These are phyloP conservation scores for Blastocystis sp. DNA, from an alignment of 352 stramenopile genomes.

Conservation along the genomic window DNA sequence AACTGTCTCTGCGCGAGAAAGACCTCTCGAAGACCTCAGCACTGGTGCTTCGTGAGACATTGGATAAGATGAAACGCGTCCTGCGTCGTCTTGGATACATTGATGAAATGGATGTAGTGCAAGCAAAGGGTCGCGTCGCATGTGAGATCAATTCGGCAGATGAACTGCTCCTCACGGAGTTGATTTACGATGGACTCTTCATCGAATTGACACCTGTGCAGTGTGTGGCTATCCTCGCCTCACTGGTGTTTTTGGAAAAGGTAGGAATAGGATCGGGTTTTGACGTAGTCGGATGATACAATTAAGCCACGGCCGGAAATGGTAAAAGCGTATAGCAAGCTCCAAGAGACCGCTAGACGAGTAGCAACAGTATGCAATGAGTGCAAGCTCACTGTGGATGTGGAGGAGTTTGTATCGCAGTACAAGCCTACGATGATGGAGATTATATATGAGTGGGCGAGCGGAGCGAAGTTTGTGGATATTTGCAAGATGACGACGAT, in stretches of 20 bases:
- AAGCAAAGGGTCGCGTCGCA: slow-evolving; percentile 94
- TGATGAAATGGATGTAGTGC: slow-evolving; percentile 87
- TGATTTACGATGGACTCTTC: slow-evolving; percentile 96
- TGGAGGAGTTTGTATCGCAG: slow-evolving; percentile 90
- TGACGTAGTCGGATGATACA: slow-evolving; percentile 46
- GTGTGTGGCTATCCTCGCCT: slow-evolving; percentile 86
- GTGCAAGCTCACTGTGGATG: slow-evolving; percentile 84
- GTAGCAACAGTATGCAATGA: slow-evolving; percentile 82
- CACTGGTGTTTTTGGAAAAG: slow-evolving; percentile 89
- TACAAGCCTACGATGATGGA: slow-evolving; percentile 97
- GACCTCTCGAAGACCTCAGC: slow-evolving; percentile 65
- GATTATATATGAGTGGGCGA: slow-evolving; percentile 75
- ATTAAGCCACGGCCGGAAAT: slow-evolving; percentile 73
- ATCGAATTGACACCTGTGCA: slow-evolving; percentile 93
- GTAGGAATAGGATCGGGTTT: slow-evolving; percentile 76
- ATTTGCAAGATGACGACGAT: slow-evolving; percentile 93
- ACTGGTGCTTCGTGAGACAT: slow-evolving; percentile 66
- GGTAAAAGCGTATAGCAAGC: slow-evolving; percentile 79
- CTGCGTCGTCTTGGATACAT: slow-evolving; percentile 90
- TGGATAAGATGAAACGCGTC: slow-evolving; percentile 89
- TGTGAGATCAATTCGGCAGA: slow-evolving; percentile 96
- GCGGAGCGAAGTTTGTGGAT: slow-evolving; percentile 95
- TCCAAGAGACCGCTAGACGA: slow-evolving; percentile 84
- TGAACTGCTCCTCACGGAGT: slow-evolving; percentile 93
- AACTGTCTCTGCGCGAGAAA: slow-evolving; percentile 88